Evolutionary conservation across 805 yeast genomes (phyloP).

Genomic region (Metahyphopichia silvanorum): DNA sequence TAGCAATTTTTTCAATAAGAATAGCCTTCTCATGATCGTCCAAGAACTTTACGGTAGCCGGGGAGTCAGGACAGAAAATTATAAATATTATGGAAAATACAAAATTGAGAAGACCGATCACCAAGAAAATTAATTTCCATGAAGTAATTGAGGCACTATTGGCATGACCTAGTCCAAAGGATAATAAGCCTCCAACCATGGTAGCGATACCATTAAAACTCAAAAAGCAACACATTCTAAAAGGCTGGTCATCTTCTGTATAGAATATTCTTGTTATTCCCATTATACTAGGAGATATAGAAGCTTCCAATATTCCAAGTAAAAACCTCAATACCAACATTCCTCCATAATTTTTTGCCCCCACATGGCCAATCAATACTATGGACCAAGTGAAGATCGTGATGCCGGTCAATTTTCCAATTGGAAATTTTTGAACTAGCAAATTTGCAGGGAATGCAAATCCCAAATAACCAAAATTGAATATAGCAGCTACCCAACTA

Average conservation of each 20-base stretch:
- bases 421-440: constrained; percentile 14
- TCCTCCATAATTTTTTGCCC: constrained; percentile 8
- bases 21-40: constrained; percentile 12
- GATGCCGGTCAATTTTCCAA: constrained; percentile 18
- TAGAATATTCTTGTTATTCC: constrained; percentile 11
- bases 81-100: constrained; percentile 15
- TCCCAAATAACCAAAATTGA: constrained; percentile 14
- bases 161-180: constrained; percentile 19
- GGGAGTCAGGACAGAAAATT: constrained; percentile 16
- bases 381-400: constrained; percentile 15
- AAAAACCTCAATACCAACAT: constrained; percentile 14
- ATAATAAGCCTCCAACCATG: constrained; percentile 15
- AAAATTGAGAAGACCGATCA: constrained; percentile 20
- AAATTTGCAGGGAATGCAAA: constrained; percentile 1
- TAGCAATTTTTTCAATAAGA: constrained; percentile 11
- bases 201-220: constrained; percentile 4
- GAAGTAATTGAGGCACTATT: constrained; percentile 11
- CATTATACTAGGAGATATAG: constrained; percentile 13
- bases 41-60: constrained; percentile 14
- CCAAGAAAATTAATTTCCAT: constrained; percentile 20
- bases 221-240: constrained; percentile 13
- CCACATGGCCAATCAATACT: constrained; percentile 9
- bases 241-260: constrained; percentile 12
- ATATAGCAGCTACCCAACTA: constrained; percentile 16
- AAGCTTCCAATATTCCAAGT: constrained; percentile 25